These are phyloP conservation scores for Kodamaea ohmeri DNA, from an alignment of 1,139 yeast genomes.

Conservation along the genomic window DNA sequence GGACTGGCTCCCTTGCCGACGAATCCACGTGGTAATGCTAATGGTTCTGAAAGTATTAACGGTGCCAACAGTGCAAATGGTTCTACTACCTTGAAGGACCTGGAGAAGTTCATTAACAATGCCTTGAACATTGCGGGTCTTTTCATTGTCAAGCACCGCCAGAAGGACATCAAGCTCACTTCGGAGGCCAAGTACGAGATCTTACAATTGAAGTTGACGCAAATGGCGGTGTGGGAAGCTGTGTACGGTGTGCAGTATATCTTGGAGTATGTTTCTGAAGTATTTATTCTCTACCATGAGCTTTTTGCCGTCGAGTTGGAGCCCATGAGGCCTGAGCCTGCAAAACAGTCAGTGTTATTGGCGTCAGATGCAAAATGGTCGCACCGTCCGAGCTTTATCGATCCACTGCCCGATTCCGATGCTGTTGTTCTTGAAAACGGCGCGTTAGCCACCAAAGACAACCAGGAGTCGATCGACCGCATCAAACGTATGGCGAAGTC, in stretches of 20 bases:
- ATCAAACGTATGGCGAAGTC: slow-evolving; percentile 21
- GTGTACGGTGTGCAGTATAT: slow-evolving; percentile 60
- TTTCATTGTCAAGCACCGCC: slow-evolving; percentile 31
- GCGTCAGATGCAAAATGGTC: slow-evolving; percentile 36
- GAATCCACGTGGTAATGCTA: slow-evolving; percentile 8
- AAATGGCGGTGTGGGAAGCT: slow-evolving; percentile 66
- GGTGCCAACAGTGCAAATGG: too few species aligned
- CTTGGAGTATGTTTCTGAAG: slow-evolving; percentile 62
- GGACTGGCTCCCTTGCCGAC: slow-evolving; percentile 7
- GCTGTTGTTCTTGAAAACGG: slow-evolving; percentile 12
- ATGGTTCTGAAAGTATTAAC: slow-evolving; percentile 8
- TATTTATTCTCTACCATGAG: slow-evolving; percentile 58
- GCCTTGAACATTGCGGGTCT: slow-evolving; percentile 46
- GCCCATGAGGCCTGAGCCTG: slow-evolving; percentile 9
- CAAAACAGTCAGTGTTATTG: slow-evolving; percentile 10
- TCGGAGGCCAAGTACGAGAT: slow-evolving; percentile 50
- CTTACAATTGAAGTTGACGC: slow-evolving; percentile 73
- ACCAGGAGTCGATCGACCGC: slow-evolving; percentile 20
- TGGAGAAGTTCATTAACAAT: slow-evolving; percentile 41
- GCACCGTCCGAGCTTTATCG: slow-evolving; percentile 48
- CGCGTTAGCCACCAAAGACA: slow-evolving; percentile 13
- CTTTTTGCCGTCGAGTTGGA: slow-evolving; percentile 44
- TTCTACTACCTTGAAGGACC: slow-evolving; percentile 26
- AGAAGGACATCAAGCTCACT: slow-evolving; percentile 28
- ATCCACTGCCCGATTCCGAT: slow-evolving; percentile 24